Percentiles rank a stretch among this genome's conserved stretches.
Evolutionary conservation across 2,329 filamentous ascomycete species (phyloP).

Genomic region (Orbilia javanica): DNA sequence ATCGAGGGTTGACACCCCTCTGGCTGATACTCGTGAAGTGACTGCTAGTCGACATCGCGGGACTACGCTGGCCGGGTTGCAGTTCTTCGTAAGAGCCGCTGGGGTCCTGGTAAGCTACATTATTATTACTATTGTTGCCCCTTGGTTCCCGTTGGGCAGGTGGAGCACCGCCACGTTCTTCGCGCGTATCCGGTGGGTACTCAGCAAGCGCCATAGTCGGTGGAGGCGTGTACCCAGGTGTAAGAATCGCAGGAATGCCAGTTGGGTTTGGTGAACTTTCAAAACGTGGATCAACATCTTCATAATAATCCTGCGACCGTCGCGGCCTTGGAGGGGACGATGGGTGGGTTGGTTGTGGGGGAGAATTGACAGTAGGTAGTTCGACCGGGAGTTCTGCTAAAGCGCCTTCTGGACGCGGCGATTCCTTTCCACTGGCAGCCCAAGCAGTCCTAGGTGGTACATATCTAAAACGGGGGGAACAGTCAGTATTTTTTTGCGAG

Average conservation of each 20-base stretch:
- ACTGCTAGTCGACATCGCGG: slow-evolving; percentile 81
- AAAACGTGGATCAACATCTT: slow-evolving; percentile 92
- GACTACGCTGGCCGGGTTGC: slow-evolving; percentile 75
- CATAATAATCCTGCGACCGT: slow-evolving; percentile 76
- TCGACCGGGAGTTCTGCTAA: slow-evolving; percentile 61
- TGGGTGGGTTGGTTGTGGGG: slow-evolving; percentile 20
- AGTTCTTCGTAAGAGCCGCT: slow-evolving; percentile 74
- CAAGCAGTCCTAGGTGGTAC: slow-evolving; percentile 61
- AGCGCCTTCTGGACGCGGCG: background rate
- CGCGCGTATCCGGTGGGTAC: slow-evolving; percentile 60
- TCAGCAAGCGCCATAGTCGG: slow-evolving; percentile 54
- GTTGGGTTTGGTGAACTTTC: slow-evolving; percentile 53
- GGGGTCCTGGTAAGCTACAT: slow-evolving; percentile 62
- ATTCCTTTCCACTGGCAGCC: slow-evolving; percentile 44
- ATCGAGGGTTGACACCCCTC: slow-evolving; percentile 86
- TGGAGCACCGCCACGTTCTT: slow-evolving; percentile 61
- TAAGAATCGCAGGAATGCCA: slow-evolving; percentile 56
- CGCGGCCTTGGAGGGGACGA: slow-evolving; percentile 43
- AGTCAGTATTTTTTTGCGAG: too few species aligned
- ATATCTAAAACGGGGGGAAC: slow-evolving; percentile 60
- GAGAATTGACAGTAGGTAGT: slow-evolving; percentile 56
- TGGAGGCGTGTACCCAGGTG: slow-evolving; percentile 40
- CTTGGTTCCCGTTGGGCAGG: slow-evolving; percentile 62
- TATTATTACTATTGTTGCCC: slow-evolving; percentile 22
- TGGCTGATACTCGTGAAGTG: slow-evolving; percentile 93